A percentile compares a stretch with the other conserved stretches of the same genome.
phyloP scores from a whole-genome alignment of 148 eudicot genomes.

The Euryodendron excelsum region DNA sequence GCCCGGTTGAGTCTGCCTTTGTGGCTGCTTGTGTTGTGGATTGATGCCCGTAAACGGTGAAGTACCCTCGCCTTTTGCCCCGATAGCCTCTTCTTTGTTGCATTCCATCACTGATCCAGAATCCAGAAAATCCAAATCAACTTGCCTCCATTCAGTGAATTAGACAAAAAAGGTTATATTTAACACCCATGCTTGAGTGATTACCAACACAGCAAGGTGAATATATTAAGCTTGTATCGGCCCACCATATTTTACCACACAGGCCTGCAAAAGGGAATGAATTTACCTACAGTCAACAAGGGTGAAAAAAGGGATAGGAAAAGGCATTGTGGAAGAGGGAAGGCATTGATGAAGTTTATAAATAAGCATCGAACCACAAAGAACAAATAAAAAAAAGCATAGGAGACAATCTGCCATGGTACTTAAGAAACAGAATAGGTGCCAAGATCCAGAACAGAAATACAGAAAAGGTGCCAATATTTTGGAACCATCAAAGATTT shows the following conservation, averaged over 20 bases:
- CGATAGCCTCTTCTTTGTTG: conserved; percentile 84
- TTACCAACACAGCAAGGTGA: neutral
- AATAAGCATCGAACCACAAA: neutral
- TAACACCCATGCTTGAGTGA: conserved; percentile 2
- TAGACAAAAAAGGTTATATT: neutral
- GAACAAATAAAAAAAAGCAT: too few relatives aligned
- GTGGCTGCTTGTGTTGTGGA: conserved; percentile 26
- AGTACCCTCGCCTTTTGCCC: conserved; percentile 49
- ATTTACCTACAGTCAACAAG: neutral
- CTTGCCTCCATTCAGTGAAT: conserved; percentile 1
- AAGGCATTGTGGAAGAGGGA: too few relatives aligned
- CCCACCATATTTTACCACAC: neutral
- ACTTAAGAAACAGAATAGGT: too few relatives aligned
- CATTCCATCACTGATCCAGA: conserved; percentile 61
- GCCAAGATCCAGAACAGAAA: too few relatives aligned
- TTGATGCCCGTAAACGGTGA: conserved; percentile 26
- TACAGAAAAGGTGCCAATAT: too few relatives aligned
- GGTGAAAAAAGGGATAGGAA: too few relatives aligned
- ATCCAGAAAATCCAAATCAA: neutral
- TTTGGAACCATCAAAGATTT: too few relatives aligned
- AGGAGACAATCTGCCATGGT: too few relatives aligned
- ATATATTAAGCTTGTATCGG: neutral
- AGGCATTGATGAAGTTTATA: neutral
- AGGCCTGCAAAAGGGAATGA: conserved; percentile 6
- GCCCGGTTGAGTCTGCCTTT: conserved; percentile 7